Evolutionary conservation across 371 early-diverging fungal species (phyloP).

Genomic region (Mortierella sp.): DNA sequence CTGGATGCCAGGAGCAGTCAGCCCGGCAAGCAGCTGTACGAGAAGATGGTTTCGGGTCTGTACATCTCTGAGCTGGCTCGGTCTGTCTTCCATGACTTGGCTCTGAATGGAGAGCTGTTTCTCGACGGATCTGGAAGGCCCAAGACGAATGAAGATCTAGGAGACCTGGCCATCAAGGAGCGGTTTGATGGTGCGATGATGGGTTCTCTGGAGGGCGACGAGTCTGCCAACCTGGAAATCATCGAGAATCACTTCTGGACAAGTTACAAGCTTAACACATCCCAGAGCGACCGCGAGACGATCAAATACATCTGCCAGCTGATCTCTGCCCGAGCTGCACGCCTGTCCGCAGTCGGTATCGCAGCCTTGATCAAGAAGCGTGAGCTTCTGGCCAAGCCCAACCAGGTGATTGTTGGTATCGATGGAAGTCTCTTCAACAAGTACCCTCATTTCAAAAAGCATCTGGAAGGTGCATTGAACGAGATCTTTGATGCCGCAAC

Average conservation of each 20-base stretch:
- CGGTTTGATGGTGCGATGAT: constrained; percentile 72
- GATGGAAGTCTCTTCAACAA: constrained; percentile 77
- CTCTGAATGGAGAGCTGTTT: constrained; percentile 31
- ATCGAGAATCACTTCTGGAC: constrained; percentile 39
- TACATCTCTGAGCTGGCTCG: constrained; percentile 87
- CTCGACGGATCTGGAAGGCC: constrained; percentile 4
- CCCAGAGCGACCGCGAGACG: constrained; percentile 66
- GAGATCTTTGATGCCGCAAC: constrained; percentile 73
- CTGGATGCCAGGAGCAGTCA: constrained; percentile 74
- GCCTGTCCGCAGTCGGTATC: constrained; percentile 71
- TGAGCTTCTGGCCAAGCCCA: constrained; percentile 51
- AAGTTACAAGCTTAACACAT: constrained; percentile 54
- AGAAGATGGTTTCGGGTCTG: constrained; percentile 88
- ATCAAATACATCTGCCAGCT: constrained; percentile 69
- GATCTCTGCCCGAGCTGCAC: constrained; percentile 73
- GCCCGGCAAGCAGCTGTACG: constrained; percentile 73
- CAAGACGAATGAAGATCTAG: constrained; percentile 53
- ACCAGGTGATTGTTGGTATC: constrained; percentile 72
- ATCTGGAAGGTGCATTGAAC: constrained; percentile 70
- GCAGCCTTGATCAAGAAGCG: constrained; percentile 75
- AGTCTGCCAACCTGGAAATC: constrained; percentile 62
- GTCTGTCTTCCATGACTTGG: constrained; percentile 55
- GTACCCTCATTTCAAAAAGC: constrained; percentile 73
- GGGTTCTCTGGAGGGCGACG: constrained; percentile 72
- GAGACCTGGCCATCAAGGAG: constrained; percentile 41